phyloP scores from a whole-genome alignment of 768 basidiomycete genomes.

The Panaeolus papilionaceus region DNA sequence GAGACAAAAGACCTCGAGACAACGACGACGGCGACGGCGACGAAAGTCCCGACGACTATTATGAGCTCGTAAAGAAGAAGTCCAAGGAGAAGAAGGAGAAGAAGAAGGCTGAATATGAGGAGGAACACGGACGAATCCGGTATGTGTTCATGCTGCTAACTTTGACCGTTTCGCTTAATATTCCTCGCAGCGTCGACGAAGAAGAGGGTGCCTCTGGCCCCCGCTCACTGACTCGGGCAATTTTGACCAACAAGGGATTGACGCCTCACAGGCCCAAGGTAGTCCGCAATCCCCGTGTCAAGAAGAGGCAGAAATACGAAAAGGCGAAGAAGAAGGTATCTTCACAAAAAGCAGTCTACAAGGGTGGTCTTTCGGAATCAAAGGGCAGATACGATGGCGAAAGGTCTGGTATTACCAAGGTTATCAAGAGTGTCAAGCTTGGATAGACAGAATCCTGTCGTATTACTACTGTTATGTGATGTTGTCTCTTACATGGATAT shows the following conservation, averaged over 20 bases:
- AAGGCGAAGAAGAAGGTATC: slow-evolving; percentile 93
- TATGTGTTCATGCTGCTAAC: slow-evolving; percentile 11
- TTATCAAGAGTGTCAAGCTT: slow-evolving; percentile 85
- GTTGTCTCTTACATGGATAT: background rate
- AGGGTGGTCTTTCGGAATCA: slow-evolving; percentile 76
- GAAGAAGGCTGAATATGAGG: slow-evolving; percentile 86
- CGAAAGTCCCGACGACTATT: slow-evolving; percentile 77
- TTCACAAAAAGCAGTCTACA: slow-evolving; percentile 92
- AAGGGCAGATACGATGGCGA: slow-evolving; percentile 89
- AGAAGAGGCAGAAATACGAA: slow-evolving; percentile 93
- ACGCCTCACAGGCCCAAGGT: slow-evolving; percentile 89
- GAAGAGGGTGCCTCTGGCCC: slow-evolving; percentile 64
- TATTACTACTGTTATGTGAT: slow-evolving; percentile 24
- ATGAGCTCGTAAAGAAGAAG: slow-evolving; percentile 84
- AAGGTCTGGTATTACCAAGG: slow-evolving; percentile 89
- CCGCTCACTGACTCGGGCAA: slow-evolving; percentile 87
- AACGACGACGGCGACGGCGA: slow-evolving; percentile 50
- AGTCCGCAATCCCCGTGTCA: slow-evolving; percentile 96
- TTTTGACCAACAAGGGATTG: slow-evolving; percentile 93
- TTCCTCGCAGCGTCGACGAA: slow-evolving; percentile 31
- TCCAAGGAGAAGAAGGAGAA: slow-evolving; percentile 75
- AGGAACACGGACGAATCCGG: slow-evolving; percentile 42
- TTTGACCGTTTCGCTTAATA: background rate
- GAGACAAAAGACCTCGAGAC: slow-evolving; percentile 41
- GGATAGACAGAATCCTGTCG: slow-evolving; percentile 37